phyloP scores from a whole-genome alignment of 2,329 filamentous ascomycete genomes.

The Cadophora sp. region DNA sequence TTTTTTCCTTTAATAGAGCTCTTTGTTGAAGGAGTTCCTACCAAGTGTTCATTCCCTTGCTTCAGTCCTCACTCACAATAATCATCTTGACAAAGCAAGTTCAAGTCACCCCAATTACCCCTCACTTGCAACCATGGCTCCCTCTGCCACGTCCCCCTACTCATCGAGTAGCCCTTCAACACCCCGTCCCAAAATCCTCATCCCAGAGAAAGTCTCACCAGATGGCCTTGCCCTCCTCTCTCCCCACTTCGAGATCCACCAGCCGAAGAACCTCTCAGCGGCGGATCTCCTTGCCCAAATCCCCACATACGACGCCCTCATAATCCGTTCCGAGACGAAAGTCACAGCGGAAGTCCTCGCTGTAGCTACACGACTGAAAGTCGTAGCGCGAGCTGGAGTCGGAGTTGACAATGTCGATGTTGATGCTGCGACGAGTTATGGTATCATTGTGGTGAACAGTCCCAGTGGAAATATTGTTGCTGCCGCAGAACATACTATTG shows the following conservation, averaged over 20 bases:
- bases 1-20: not conserved
- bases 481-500: slow-evolving; percentile 79
- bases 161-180: slow-evolving; percentile 8
- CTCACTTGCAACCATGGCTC: slow-evolving; percentile 32
- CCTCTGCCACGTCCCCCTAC: slow-evolving; percentile 31
- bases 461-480: slow-evolving; percentile 82
- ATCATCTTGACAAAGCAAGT: not conserved
- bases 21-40: not conserved
- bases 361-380: slow-evolving; percentile 72
- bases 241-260: slow-evolving; percentile 72
- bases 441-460: slow-evolving; percentile 82
- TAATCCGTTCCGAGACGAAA: slow-evolving; percentile 83
- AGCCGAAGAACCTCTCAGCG: slow-evolving; percentile 65
- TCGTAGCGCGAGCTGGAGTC: slow-evolving; percentile 81
- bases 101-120: not conserved
- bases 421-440: slow-evolving; percentile 71
- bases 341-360: slow-evolving; percentile 72
- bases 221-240: slow-evolving; percentile 76
- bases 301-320: slow-evolving; percentile 74
- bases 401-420: slow-evolving; percentile 87
- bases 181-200: slow-evolving; percentile 59
- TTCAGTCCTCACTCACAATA: not conserved
- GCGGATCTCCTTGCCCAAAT: slow-evolving; percentile 72
- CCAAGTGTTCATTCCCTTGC: not conserved
- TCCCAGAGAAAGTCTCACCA: slow-evolving; percentile 81